Percentiles rank a stretch among this genome's conserved stretches.
These are phyloP conservation scores for Torulaspora indica DNA, from an alignment of 805 yeast species.

Conservation along the genomic window DNA sequence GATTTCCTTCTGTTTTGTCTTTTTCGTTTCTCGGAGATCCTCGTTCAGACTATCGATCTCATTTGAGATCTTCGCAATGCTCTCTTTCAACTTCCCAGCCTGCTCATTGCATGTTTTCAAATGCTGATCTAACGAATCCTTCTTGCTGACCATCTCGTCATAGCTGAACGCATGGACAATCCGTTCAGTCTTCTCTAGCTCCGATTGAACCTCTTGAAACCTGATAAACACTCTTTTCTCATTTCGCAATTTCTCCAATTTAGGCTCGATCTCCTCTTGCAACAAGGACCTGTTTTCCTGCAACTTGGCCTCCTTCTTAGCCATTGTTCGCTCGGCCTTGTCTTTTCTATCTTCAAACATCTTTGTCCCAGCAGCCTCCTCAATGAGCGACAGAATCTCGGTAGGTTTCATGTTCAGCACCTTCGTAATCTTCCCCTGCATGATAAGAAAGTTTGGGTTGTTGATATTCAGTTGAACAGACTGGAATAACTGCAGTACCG, in stretches of 20 bases:
- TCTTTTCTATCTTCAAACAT: constrained; percentile 92
- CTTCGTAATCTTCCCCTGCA: constrained; percentile 98
- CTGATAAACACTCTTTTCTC: constrained; percentile 83
- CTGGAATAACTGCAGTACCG: constrained; percentile 85
- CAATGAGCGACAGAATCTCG: constrained; percentile 84
- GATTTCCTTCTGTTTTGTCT: constrained; percentile 52
- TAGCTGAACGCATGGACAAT: constrained; percentile 78
- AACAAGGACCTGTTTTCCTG: constrained; percentile 68
- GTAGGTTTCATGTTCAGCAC: constrained; percentile 93
- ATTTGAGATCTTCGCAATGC: constrained; percentile 43
- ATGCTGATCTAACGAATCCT: constrained; percentile 42
- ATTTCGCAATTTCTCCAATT: constrained; percentile 68
- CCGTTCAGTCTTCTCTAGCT: constrained; percentile 67
- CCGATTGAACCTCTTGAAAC: constrained; percentile 77
- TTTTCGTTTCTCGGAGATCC: constrained; percentile 53
- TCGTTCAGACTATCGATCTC: constrained; percentile 58
- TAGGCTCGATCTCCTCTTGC: constrained; percentile 88
- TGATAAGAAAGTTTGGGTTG: constrained; percentile 92
- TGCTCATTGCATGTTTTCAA: constrained; percentile 41
- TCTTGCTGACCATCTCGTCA: constrained; percentile 39
- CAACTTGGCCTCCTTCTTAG: constrained; percentile 81
- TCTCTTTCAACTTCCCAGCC: constrained; percentile 41
- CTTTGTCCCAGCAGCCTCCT: constrained; percentile 97
- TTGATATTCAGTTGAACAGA: constrained; percentile 93
- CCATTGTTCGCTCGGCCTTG: constrained; percentile 86